Evolutionary conservation across 176 grass and related monocot genomes (phyloP), one percentile per base, ranked within the genome.

Genomic region (Ensete ventricosum): DNA sequence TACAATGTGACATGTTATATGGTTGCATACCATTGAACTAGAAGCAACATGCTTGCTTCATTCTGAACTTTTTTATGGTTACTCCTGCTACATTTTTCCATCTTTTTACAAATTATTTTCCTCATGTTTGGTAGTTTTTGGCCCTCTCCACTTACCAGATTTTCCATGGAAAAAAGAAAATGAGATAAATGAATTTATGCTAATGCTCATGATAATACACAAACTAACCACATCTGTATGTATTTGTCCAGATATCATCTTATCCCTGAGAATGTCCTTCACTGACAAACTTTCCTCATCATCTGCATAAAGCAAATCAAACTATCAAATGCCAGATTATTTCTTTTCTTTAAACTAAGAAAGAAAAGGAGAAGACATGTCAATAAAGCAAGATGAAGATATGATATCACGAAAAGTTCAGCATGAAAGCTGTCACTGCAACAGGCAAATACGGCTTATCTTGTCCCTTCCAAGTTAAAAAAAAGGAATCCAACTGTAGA

Each of bases 261-360:
- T 74, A 57, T 84, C 12, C 24, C 74, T 83, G 77, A 43, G 34
- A 43, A 67, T 53, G 67, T 52, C 64, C 54, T 51, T 26, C 50
- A 17, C 52, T 24, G 58, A 53, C 53, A 34, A 19, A 84, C 43
- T 86, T 54, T 67, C 89, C 52, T 88, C 79, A 75, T 92, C 84
- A 84, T 84, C 89, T 89, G 72, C 67, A 83, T 27, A 76, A 65
- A 64, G 59, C 1, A 62, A 9, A 3, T 53, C 4, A 10, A 43
- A 54, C 55, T 50, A 83, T 70, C 43, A 70, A 9, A 17, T 70
- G 63, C 24, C 63, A 65, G 63, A 26, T 1, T 26, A 26, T 5
- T 65, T 26, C 22, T 26, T 26, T n/a, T 60, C 19, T 19, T 60
- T 65, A 3, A 65, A 20, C 58, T 20, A 62, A 8, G 43, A 34